These are phyloP conservation scores for Yamadazyma diddensiae DNA, from an alignment of 1,139 yeast species.

Conservation along the genomic window DNA sequence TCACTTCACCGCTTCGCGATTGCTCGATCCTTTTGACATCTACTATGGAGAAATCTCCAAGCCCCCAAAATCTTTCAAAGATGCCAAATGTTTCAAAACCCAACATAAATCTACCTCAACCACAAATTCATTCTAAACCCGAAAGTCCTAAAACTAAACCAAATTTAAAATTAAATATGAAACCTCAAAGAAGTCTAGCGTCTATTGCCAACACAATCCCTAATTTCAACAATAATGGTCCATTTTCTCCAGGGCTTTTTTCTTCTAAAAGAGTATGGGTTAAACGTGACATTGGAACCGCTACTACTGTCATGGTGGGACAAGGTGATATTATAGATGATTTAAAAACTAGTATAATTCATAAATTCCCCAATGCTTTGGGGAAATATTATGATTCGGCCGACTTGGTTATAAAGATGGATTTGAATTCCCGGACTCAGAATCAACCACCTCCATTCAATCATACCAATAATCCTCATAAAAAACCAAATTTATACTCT, in stretches of 20 bases:
- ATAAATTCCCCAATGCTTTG: slow-evolving; percentile 67
- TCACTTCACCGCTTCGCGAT: too few relatives aligned
- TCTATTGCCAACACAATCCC: slow-evolving; percentile 14
- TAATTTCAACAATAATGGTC: slow-evolving; percentile 14
- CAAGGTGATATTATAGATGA: slow-evolving; percentile 69
- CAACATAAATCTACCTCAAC: not conserved
- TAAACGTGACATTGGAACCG: slow-evolving; percentile 50
- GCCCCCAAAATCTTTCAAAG: too few relatives aligned
- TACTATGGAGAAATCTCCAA: slow-evolving; percentile 10
- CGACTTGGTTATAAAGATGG: slow-evolving; percentile 50
- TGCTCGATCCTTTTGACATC: too few relatives aligned
- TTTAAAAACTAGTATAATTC: slow-evolving; percentile 56
- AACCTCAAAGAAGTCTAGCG: slow-evolving; percentile 11
- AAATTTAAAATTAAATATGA: slow-evolving; percentile 15
- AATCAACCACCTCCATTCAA: slow-evolving; percentile 1
- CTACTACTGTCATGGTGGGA: slow-evolving; percentile 63
- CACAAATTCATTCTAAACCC: slow-evolving; percentile 1
- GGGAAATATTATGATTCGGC: slow-evolving; percentile 68
- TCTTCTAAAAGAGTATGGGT: slow-evolving; percentile 60
- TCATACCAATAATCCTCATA: slow-evolving; percentile 11
- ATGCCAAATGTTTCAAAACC: too few relatives aligned
- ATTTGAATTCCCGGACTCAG: slow-evolving; percentile 18
- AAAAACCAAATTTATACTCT: slow-evolving; percentile 15
- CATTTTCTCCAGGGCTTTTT: slow-evolving; percentile 17
- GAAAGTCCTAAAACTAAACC: slow-evolving; percentile 8